phyloP scores from a whole-genome alignment of 2,329 filamentous ascomycete genomes.

The Hypocrella siamensis region DNA sequence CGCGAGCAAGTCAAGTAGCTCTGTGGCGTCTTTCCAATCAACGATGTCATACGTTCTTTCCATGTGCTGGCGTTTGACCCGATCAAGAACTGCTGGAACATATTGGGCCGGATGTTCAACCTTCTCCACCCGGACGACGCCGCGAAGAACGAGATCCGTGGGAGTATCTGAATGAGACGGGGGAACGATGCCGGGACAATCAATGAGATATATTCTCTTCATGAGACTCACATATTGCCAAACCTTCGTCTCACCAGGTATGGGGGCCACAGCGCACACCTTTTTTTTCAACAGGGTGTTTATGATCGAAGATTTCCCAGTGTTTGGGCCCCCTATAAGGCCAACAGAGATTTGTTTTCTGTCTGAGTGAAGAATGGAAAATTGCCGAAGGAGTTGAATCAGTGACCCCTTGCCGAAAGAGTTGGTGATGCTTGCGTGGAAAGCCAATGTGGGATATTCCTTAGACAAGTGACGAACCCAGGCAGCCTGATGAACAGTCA shows the following conservation, averaged over 20 bases:
- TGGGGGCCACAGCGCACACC: constrained; percentile 83
- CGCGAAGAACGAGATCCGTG: constrained; percentile 75
- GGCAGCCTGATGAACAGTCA: constrained; percentile 47
- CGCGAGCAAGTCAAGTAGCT: constrained; percentile 77
- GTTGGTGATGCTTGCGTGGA: constrained; percentile 89
- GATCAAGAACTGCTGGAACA: constrained; percentile 64
- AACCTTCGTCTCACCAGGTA: constrained; percentile 92
- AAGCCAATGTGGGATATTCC: constrained; percentile 85
- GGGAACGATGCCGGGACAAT: constrained; percentile 91
- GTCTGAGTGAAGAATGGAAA: constrained; percentile 74
- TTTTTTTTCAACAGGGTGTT: constrained; percentile 92
- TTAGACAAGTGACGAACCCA: constrained; percentile 85
- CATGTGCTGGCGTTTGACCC: constrained; percentile 74
- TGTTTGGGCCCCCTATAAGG: constrained; percentile 66
- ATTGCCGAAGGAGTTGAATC: constrained; percentile 84
- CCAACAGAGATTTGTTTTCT: constrained; percentile 92
- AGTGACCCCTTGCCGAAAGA: constrained; percentile 92
- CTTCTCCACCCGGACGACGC: constrained; percentile 88
- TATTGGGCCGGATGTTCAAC: constrained; percentile 96
- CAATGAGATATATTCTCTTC: constrained; percentile 81
- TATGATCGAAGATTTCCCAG: constrained; percentile 92
- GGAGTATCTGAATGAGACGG: constrained; percentile 73
- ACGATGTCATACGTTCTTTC: constrained; percentile 85
- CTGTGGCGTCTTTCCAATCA: constrained; percentile 58
- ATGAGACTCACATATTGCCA: constrained; percentile 97